These are phyloP conservation scores for Pelagomonas calceolata DNA, from an alignment of 108 stramenopile species.

Conservation along the genomic window DNA sequence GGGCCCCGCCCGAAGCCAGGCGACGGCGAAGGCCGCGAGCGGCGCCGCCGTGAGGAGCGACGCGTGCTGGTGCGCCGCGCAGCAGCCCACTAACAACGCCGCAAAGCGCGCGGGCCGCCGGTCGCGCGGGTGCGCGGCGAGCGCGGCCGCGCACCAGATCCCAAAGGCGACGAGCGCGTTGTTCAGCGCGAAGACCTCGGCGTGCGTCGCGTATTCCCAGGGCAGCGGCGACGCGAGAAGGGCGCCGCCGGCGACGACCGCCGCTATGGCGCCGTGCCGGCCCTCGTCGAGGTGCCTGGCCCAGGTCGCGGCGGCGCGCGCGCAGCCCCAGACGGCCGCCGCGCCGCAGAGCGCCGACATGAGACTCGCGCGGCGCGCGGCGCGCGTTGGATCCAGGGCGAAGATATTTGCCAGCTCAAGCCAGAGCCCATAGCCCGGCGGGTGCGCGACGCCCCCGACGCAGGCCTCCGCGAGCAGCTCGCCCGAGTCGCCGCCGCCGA, in stretches of 20 bases:
- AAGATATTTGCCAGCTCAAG: too few species aligned
- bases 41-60: neutral
- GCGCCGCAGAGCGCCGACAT: neutral
- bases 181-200: conserved; percentile 12
- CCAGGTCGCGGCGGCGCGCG: neutral
- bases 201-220: conserved; percentile 11
- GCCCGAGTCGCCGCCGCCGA: conserved; percentile 12
- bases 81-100: neutral
- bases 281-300: neutral
- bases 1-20: too few species aligned
- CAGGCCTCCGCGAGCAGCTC: conserved; percentile 14
- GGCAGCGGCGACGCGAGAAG: neutral
- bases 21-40: neutral
- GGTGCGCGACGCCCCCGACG: neutral
- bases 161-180: conserved; percentile 3
- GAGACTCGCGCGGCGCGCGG: neutral
- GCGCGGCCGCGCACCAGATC: neutral
- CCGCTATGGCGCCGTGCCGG: neutral
- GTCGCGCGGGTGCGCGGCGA: neutral
- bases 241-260: neutral
- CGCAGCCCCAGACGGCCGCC: neutral
- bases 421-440: neutral
- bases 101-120: neutral
- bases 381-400: too few species aligned
- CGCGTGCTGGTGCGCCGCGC: neutral